Evolutionary conservation across 1,139 yeast species (phyloP).

Genomic region (Pichia cactophila): DNA sequence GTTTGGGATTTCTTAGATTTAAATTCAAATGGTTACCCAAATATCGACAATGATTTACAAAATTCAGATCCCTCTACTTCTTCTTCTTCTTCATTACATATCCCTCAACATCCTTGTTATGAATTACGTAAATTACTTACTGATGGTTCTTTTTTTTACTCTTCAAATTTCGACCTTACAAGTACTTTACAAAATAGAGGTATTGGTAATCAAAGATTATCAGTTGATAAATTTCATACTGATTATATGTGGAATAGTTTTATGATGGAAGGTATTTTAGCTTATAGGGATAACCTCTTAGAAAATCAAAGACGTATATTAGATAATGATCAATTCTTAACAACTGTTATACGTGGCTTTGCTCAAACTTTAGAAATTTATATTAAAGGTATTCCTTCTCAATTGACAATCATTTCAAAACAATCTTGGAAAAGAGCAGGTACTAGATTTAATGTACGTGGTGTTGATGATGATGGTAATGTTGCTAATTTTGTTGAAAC

Average conservation of each 20-base stretch:
- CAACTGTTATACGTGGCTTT: slow-evolving; percentile 91
- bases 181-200: slow-evolving; percentile 73
- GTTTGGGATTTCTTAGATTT: slow-evolving; percentile 76
- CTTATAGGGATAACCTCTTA: slow-evolving; percentile 66
- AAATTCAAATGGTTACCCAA: slow-evolving; percentile 59
- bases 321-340: slow-evolving; percentile 72
- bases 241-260: slow-evolving; percentile 97
- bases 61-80: slow-evolving; percentile 12
- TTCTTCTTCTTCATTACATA: slow-evolving; percentile 19
- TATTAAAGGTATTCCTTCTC: slow-evolving; percentile 46
- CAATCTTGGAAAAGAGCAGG: slow-evolving; percentile 97
- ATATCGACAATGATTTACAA: slow-evolving; percentile 24
- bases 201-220: slow-evolving; percentile 34
- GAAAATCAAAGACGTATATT: slow-evolving; percentile 47
- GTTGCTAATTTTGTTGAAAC: slow-evolving; percentile 97
- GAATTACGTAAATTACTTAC: slow-evolving; percentile 69
- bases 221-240: slow-evolving; percentile 55
- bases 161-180: slow-evolving; percentile 87
- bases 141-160: slow-evolving; percentile 87
- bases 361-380: slow-evolving; percentile 64
- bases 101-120: slow-evolving; percentile 72
- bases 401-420: slow-evolving; percentile 75
- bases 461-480: slow-evolving; percentile 90
- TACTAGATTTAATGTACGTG: slow-evolving; percentile 87
- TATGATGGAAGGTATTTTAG: slow-evolving; percentile 75